A percentile compares a stretch with the other conserved stretches of the same genome.
phyloP scores from a whole-genome alignment of 495 filamentous ascomycete genomes.

The Geoglossum glabrum region DNA sequence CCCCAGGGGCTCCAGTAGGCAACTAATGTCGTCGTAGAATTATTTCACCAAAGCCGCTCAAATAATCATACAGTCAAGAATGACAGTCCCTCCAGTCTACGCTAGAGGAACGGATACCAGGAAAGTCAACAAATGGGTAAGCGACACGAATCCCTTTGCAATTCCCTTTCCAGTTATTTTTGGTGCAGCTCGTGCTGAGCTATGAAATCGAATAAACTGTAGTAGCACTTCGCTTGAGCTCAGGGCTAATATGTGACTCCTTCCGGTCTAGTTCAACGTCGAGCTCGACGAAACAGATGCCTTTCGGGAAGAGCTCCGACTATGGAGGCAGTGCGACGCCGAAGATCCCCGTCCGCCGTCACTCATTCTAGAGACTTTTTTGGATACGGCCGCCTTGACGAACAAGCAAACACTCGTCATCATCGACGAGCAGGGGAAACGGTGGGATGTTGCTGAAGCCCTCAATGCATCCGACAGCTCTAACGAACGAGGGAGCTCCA shows the following conservation, averaged over 20 bases:
- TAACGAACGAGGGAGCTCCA: slow-evolving; percentile 28
- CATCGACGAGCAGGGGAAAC: slow-evolving; percentile 69
- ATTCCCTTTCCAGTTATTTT: not conserved
- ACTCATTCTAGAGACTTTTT: slow-evolving; percentile 72
- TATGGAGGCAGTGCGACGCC: slow-evolving; percentile 62
- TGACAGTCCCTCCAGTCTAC: slow-evolving; percentile 43
- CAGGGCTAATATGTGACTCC: slow-evolving; percentile 8
- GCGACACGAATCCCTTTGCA: slow-evolving; percentile 15
- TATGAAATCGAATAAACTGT: not conserved
- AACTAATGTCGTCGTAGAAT: slow-evolving; percentile 34
- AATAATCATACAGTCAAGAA: slow-evolving; percentile 61
- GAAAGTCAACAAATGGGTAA: slow-evolving; percentile 84
- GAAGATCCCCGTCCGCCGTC: slow-evolving; percentile 62
- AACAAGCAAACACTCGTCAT: slow-evolving; percentile 73
- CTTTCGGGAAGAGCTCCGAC: slow-evolving; percentile 54
- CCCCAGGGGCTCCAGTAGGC: slow-evolving; percentile 5
- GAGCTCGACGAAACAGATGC: slow-evolving; percentile 82
- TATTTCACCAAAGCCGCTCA: slow-evolving; percentile 79
- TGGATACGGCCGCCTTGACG: slow-evolving; percentile 63
- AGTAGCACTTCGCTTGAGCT: not conserved
- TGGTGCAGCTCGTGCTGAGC: not conserved
- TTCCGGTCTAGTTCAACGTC: slow-evolving; percentile 56
- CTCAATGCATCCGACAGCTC: slow-evolving; percentile 35
- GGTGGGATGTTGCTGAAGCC: slow-evolving; percentile 80
- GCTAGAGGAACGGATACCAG: slow-evolving; percentile 34